Conservation (phyloP, 2,329 filamentous ascomycete genomes). For the Pseudogymnoascus sp. region DNA sequence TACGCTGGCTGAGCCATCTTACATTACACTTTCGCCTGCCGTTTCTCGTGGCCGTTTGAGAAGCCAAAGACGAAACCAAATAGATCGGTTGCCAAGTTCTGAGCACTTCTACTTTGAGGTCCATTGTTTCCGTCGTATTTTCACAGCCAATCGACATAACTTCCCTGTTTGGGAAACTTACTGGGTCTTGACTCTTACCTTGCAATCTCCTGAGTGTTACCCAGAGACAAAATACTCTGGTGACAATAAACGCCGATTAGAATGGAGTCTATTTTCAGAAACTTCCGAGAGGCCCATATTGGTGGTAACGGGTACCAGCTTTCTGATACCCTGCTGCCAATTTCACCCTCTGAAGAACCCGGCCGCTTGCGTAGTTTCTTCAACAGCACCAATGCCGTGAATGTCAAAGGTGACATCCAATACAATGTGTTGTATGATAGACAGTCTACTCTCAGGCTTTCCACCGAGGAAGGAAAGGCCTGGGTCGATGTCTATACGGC, state of each 20-base stretch:
- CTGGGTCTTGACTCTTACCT: background rate
- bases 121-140: background rate
- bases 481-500: conserved; percentile 79
- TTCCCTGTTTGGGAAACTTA: background rate
- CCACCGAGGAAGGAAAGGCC: conserved; percentile 55
- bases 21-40: background rate
- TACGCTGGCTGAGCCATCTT: background rate
- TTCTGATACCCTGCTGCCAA: conserved; percentile 65
- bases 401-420: conserved; percentile 55
- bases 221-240: background rate
- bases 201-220: background rate
- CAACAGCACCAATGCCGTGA: conserved; percentile 56
- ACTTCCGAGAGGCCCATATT: conserved; percentile 62
- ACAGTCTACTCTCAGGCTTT: conserved; percentile 29
- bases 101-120: background rate
- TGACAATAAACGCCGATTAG: conserved; percentile 15
- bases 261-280: conserved; percentile 67
- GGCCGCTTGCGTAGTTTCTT: conserved; percentile 61
- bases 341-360: conserved; percentile 52
- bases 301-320: conserved; percentile 61
- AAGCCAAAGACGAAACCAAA: background rate
- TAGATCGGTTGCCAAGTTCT: background rate
- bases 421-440: conserved; percentile 58
- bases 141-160: background rate
- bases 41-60: background rate